Evolutionary conservation across 2,329 filamentous ascomycete species (phyloP), one percentile per base, ranked within the genome.

Genomic region (Gaeumannomyces tritici): DNA sequence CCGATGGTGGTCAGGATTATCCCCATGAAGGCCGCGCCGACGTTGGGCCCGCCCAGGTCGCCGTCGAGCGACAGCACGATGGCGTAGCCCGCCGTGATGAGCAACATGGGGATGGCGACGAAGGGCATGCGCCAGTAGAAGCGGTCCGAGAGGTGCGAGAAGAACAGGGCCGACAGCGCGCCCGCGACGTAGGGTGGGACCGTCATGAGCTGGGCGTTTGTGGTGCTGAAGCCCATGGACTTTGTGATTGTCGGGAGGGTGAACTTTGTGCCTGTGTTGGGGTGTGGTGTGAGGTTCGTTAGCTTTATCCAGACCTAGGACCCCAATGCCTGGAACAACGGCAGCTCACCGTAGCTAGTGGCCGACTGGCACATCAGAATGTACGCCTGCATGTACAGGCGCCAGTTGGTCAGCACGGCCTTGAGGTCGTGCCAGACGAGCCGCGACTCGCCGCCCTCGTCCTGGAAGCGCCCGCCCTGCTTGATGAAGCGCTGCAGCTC

Each of bases 171-270:
- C 0, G 70, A 71, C 4, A 71, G 69, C 7, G 71, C 71, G 27
- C 69, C 70, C 59, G 67, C 9, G 73, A 70, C 63, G 51, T 65
- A 65, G 51, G 63, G 62, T 21, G 64, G 64, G n/a, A 63, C 56
- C 9, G 64, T 63, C 55, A 65, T 58, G 21, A 65, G 61, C 61
- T 33, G 64, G 9, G 64, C 64, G 21, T 61, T 21, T 21, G 62
- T 55, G 21, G 31, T 31, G 26, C 67, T 68, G 70, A 74, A 76
- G 21, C 73, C 71, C 63, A 79, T 75, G 60, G 75, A 74, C 57
- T 67, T 67, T 11, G 78, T 70, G 63, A 79, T 77, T 12, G 73
- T 77, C 0, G 76, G 76, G 68, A 77, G 70, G 65, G 76, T 77
- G 65, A 76, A 75, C 24, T 70, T 71, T 8, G 70, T 70, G 21